Evolutionary conservation across 1,284 basidiomycete genomes (phyloP).

Genomic region (Pyrrhoderma noxium): DNA sequence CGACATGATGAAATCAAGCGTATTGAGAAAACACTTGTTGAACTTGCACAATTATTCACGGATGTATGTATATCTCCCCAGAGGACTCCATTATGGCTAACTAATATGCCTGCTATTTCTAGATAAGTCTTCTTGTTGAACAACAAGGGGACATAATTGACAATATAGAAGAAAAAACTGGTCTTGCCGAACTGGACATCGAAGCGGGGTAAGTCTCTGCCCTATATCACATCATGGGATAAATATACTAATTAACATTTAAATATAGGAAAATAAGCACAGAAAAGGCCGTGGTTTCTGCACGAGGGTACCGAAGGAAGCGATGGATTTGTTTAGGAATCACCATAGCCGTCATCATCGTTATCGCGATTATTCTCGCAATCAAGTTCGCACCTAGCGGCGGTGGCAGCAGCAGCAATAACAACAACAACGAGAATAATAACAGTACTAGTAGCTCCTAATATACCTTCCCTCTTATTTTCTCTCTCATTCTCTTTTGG

Average conservation of each 20-base stretch:
- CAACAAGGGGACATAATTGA: slow-evolving; percentile 87
- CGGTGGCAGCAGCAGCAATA: no score
- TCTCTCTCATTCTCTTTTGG: no score
- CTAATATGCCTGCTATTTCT: slow-evolving; percentile 13
- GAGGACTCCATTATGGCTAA: background rate
- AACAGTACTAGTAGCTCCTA: no score
- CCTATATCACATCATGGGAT: background rate
- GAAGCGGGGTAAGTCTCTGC: slow-evolving; percentile 66
- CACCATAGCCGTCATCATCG: slow-evolving; percentile 57
- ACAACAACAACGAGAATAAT: no score
- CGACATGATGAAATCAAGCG: slow-evolving; percentile 93
- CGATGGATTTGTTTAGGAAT: slow-evolving; percentile 87
- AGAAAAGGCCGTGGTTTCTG: slow-evolving; percentile 80
- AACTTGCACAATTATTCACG: slow-evolving; percentile 93
- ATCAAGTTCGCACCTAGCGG: slow-evolving; percentile 16
- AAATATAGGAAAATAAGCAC: slow-evolving; percentile 63
- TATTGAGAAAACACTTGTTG: slow-evolving; percentile 88
- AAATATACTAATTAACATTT: background rate
- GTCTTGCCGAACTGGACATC: slow-evolving; percentile 69
- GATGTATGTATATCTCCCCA: slow-evolving; percentile 49
- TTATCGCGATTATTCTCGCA: slow-evolving; percentile 41
- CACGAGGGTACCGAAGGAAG: slow-evolving; percentile 87
- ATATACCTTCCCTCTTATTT: no score
- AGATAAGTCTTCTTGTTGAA: slow-evolving; percentile 88
- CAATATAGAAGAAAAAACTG: slow-evolving; percentile 73